phyloP scores from a whole-genome alignment of 495 filamentous ascomycete genomes.

The Talaromyces stipitatus region DNA sequence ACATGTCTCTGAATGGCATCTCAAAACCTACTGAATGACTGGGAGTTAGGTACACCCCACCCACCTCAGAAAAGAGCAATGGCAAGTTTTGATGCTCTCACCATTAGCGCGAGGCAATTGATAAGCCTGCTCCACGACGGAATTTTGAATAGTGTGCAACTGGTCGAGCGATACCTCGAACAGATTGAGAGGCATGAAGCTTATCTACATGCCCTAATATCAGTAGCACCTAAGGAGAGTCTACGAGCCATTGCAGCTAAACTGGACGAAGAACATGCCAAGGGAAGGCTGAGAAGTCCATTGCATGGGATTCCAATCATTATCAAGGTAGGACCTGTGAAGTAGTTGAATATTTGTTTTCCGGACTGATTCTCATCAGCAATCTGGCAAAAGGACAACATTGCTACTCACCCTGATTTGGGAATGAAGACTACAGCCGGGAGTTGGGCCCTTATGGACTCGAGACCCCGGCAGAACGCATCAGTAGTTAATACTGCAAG shows the following conservation, averaged over 20 bases:
- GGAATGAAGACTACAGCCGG: slow-evolving; percentile 43
- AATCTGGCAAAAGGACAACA: slow-evolving; percentile 26
- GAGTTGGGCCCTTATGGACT: slow-evolving; percentile 22
- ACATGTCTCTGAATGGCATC: too few species aligned
- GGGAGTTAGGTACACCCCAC: too few species aligned
- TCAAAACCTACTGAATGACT: too few species aligned
- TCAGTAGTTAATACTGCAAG: too few species aligned
- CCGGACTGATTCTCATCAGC: too few species aligned
- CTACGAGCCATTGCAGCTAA: slow-evolving; percentile 19
- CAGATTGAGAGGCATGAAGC: slow-evolving; percentile 40
- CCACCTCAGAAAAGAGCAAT: too few species aligned
- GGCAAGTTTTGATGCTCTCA: slow-evolving; percentile 30
- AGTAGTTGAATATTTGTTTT: too few species aligned
- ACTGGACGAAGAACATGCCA: slow-evolving; percentile 17
- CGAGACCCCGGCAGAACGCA: too few species aligned
- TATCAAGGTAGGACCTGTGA: too few species aligned
- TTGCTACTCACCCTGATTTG: slow-evolving; percentile 25
- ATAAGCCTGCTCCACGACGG: slow-evolving; percentile 27
- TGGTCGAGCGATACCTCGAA: slow-evolving; percentile 38
- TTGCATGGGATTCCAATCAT: slow-evolving; percentile 24
- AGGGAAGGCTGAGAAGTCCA: slow-evolving; percentile 12
- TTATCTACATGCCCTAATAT: slow-evolving; percentile 29
- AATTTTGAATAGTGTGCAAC: slow-evolving; percentile 34
- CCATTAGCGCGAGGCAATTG: slow-evolving; percentile 34
- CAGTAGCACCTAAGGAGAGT: slow-evolving; percentile 20